Evolutionary conservation across 1,139 yeast genomes (phyloP).

Genomic region (Ogataea hybrid): DNA sequence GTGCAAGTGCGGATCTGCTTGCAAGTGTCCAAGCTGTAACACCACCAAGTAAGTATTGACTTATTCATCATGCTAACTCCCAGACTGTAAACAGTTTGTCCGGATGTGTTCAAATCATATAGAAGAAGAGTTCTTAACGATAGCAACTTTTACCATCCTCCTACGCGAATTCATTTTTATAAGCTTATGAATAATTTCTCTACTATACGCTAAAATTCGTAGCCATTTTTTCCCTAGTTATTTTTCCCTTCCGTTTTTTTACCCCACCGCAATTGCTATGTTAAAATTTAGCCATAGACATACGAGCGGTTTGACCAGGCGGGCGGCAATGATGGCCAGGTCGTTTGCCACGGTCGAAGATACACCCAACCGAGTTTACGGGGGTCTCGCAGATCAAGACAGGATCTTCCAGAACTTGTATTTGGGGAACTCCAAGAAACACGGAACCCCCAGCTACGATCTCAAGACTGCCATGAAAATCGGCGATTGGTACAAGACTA

Average conservation of each 20-base stretch:
- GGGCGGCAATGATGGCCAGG: background rate
- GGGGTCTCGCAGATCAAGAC: constrained; percentile 78
- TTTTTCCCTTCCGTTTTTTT: constrained; percentile 4
- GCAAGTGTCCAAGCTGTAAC: constrained; percentile 31
- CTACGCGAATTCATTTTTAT: background rate
- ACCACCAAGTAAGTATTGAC: constrained; percentile 27
- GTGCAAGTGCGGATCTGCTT: constrained; percentile 32
- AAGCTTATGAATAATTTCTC: background rate
- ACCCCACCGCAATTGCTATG: constrained; percentile 8
- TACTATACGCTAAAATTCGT: background rate
- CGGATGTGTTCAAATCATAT: too few species aligned
- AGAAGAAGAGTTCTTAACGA: too few species aligned
- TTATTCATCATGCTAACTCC: constrained; percentile 4
- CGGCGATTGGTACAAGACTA: constrained; percentile 92
- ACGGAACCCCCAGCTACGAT: constrained; percentile 67
- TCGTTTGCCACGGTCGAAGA: constrained; percentile 30
- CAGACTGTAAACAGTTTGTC: constrained; percentile 1
- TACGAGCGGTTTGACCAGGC: constrained; percentile 1
- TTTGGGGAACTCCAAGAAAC: constrained; percentile 30
- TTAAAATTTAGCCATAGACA: background rate
- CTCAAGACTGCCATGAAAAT: constrained; percentile 69
- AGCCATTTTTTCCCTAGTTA: too few species aligned
- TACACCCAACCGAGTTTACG: constrained; percentile 58
- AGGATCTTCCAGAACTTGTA: constrained; percentile 84
- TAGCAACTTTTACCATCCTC: too few species aligned